Evolutionary conservation across 2,329 filamentous ascomycete species (phyloP).

Genomic region (Exophiala xenobiotica): DNA sequence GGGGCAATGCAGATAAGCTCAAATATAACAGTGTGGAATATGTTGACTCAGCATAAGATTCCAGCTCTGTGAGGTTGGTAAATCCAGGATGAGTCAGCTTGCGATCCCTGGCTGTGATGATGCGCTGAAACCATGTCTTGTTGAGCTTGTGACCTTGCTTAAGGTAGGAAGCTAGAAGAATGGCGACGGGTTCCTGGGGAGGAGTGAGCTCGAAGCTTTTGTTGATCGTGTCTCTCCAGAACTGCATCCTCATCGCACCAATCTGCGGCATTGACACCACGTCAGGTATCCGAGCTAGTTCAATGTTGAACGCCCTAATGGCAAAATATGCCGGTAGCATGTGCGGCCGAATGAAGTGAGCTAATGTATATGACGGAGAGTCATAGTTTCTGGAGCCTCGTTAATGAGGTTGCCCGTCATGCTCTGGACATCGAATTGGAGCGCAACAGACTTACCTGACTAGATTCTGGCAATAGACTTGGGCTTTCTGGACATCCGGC

Average conservation of each 20-base stretch:
- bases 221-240: conserved; percentile 85
- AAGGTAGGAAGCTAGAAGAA: conserved; percentile 74
- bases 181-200: conserved; percentile 86
- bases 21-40: conserved; percentile 92
- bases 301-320: conserved; percentile 87
- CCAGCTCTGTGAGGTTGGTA: conserved; percentile 67
- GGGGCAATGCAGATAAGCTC: conserved; percentile 73
- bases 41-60: conserved; percentile 90
- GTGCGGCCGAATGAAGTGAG: conserved; percentile 75
- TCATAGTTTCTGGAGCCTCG: conserved; percentile 70
- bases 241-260: conserved; percentile 85
- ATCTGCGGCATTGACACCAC: conserved; percentile 84
- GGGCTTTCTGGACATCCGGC: conserved; percentile 54
- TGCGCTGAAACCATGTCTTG: conserved; percentile 71
- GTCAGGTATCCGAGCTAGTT: conserved; percentile 86
- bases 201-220: conserved; percentile 74
- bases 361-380: conserved; percentile 80
- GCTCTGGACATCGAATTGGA: not conserved
- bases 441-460: conserved; percentile 45
- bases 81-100: conserved; percentile 83
- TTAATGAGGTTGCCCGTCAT: not conserved
- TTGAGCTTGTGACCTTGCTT: conserved; percentile 53
- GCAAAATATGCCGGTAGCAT: conserved; percentile 83
- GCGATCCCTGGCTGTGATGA: conserved; percentile 79
- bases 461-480: conserved; percentile 59